Conservation (phyloP, 306 rosid genomes). For the Acacia crassicarpa region DNA sequence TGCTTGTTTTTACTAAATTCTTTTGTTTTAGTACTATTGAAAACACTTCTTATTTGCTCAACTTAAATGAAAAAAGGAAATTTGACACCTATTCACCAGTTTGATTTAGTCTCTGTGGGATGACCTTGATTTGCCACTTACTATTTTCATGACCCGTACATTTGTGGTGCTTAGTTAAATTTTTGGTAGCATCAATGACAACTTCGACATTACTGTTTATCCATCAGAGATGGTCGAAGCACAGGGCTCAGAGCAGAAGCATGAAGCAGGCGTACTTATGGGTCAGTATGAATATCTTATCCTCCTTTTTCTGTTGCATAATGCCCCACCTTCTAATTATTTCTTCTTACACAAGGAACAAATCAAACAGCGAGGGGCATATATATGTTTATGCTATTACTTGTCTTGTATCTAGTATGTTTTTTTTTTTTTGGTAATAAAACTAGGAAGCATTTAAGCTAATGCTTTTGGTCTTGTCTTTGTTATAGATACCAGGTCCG, state of each 20-base stretch:
- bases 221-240: background rate
- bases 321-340: background rate
- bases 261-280: conserved; percentile 29
- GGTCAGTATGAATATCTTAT: background rate
- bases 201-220: background rate
- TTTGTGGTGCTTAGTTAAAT: too few relatives aligned
- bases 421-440: background rate
- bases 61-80: too few relatives aligned
- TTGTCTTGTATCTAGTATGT: background rate
- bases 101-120: too few relatives aligned
- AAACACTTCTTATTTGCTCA: too few relatives aligned
- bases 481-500: conserved; percentile 10
- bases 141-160: too few relatives aligned
- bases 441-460: background rate
- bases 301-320: background rate
- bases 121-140: too few relatives aligned
- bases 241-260: conserved; percentile 10
- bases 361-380: background rate
- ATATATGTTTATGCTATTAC: background rate
- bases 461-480: background rate
- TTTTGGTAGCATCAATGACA: too few relatives aligned
- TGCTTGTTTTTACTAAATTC: too few relatives aligned
- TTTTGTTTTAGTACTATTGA: too few relatives aligned
- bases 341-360: background rate
- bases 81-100: too few relatives aligned